Percentiles rank a stretch among this genome's conserved stretches.
Evolutionary conservation across 495 filamentous ascomycete genomes (phyloP).

Genomic region (Penicillium cosmopolitanum): DNA sequence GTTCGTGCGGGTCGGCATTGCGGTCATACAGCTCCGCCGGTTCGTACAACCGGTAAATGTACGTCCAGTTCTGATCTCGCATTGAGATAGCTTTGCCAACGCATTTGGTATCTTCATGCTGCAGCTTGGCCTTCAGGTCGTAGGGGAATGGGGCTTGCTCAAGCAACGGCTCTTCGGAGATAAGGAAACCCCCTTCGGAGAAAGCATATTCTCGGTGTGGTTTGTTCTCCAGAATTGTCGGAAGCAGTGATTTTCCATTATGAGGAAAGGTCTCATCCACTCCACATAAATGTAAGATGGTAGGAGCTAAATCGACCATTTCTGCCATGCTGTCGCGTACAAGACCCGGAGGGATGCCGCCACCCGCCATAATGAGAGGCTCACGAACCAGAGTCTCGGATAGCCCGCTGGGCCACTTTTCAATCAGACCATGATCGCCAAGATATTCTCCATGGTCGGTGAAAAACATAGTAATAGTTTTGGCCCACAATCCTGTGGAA

Average conservation of each 20-base stretch:
- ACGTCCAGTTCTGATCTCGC: slow-evolving; percentile 25
- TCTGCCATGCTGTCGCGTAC: slow-evolving; percentile 29
- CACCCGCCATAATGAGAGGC: slow-evolving; percentile 33
- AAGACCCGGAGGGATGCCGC: slow-evolving; percentile 27
- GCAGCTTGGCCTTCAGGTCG: slow-evolving; percentile 30
- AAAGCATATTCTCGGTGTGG: slow-evolving; percentile 30
- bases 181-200: slow-evolving; percentile 31
- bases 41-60: slow-evolving; percentile 33
- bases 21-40: slow-evolving; percentile 32
- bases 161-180: slow-evolving; percentile 29
- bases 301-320: slow-evolving; percentile 37
- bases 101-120: slow-evolving; percentile 31
- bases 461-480: slow-evolving; percentile 32
- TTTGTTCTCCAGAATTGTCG: slow-evolving; percentile 17
- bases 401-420: slow-evolving; percentile 35
- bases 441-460: slow-evolving; percentile 34
- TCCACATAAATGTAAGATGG: slow-evolving; percentile 29
- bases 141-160: slow-evolving; percentile 33
- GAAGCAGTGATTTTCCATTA: slow-evolving; percentile 30
- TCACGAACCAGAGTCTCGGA: slow-evolving; percentile 32
- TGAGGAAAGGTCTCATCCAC: slow-evolving; percentile 27
- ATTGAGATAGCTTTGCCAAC: slow-evolving; percentile 33
- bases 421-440: slow-evolving; percentile 33
- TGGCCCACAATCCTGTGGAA: slow-evolving; percentile 19
- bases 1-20: slow-evolving; percentile 21